A percentile compares a stretch with the other conserved stretches of the same genome.
Conservation (phyloP, 441 rosid species). For the Gossypium schwendimanii region DNA sequence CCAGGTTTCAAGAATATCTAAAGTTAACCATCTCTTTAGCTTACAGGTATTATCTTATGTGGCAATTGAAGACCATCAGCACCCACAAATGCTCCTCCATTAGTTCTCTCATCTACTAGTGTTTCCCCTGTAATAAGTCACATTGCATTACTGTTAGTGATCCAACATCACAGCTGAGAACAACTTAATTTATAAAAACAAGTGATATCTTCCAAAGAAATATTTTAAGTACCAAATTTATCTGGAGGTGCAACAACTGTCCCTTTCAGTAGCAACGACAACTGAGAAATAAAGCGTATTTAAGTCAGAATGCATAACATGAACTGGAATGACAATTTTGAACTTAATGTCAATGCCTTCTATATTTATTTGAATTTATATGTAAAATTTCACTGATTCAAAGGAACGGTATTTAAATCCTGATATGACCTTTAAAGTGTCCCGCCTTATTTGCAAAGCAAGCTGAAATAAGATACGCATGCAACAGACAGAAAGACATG, state of each 20-base stretch:
- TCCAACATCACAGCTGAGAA: background rate
- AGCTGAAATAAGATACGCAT: background rate
- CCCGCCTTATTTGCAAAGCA: background rate
- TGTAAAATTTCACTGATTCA: background rate
- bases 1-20: slow-evolving; percentile 1
- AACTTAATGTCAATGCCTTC: background rate
- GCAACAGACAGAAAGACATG: slow-evolving; percentile 3
- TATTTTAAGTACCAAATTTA: slow-evolving; percentile 63
- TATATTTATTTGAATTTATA: background rate
- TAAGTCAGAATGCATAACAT: slow-evolving; percentile 24
- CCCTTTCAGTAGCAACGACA: slow-evolving; percentile 85
- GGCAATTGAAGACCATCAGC: slow-evolving; percentile 84
- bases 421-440: background rate
- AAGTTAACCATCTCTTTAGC: slow-evolving; percentile 13
- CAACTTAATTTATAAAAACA: background rate
- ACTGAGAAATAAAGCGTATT: slow-evolving; percentile 34
- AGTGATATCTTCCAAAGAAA: background rate
- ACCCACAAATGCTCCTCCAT: slow-evolving; percentile 79
- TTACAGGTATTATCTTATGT: slow-evolving; percentile 88
- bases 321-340: slow-evolving; percentile 7
- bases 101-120: slow-evolving; percentile 75
- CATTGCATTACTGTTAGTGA: slow-evolving; percentile 1
- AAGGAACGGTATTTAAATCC: background rate
- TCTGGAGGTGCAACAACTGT: slow-evolving; percentile 98
- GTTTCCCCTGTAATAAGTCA: slow-evolving; percentile 64